A percentile compares a stretch with the other conserved stretches of the same genome.
Conservation (phyloP, 176 grass and related monocot species). For the Pontederia paniculata region DNA sequence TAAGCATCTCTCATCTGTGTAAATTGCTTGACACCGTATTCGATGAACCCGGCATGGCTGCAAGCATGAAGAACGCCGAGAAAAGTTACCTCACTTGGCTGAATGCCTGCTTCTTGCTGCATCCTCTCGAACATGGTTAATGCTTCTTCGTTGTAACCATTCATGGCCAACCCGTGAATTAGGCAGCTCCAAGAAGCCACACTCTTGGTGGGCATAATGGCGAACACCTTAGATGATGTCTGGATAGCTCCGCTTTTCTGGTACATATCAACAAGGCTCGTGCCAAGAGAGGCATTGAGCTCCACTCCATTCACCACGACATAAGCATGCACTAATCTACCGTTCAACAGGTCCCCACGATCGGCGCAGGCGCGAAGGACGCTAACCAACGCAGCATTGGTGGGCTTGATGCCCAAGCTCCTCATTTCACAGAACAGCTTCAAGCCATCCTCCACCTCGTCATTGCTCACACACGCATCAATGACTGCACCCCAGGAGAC, state of each 20-base stretch:
- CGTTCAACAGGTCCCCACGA: not conserved
- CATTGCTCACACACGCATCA: constrained; percentile 2
- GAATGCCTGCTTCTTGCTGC: not conserved
- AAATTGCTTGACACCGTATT: constrained; percentile 3
- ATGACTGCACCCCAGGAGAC: not conserved
- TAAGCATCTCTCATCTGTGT: constrained; percentile 6
- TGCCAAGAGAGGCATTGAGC: constrained; percentile 14
- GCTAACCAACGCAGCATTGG: constrained; percentile 5
- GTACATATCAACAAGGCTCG: constrained; percentile 23
- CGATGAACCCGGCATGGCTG: constrained; percentile 12
- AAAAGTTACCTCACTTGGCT: constrained; percentile 7
- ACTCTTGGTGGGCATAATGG: not conserved
- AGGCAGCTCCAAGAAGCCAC: constrained; percentile 22
- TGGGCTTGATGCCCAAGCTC: not conserved
- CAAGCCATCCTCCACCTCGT: not conserved
- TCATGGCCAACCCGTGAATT: constrained; percentile 16
- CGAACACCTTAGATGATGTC: not conserved
- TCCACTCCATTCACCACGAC: not conserved
- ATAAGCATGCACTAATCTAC: constrained; percentile 9
- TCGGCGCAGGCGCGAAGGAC: constrained; percentile 3
- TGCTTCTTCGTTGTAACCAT: not conserved
- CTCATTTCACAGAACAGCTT: constrained; percentile 2
- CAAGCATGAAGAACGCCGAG: constrained; percentile 9
- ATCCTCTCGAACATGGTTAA: constrained; percentile 4
- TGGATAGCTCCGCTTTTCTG: constrained; percentile 9